These are phyloP conservation scores for Rhazya stricta DNA, from an alignment of 257 asterid species.

Conservation along the genomic window DNA sequence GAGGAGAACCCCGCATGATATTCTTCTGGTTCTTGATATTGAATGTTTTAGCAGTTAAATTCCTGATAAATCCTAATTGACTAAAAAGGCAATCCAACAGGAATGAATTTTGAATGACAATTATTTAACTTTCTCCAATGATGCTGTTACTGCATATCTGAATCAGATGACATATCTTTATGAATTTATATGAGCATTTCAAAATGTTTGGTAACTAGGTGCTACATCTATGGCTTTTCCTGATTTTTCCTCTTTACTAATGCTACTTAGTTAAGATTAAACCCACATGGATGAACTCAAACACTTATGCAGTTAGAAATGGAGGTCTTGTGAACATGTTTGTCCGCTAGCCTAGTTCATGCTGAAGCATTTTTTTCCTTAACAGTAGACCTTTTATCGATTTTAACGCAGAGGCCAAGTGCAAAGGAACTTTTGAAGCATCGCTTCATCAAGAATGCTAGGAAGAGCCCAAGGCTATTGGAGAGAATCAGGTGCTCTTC, in stretches of 20 bases:
- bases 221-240: conserved; percentile 5
- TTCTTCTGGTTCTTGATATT: background rate
- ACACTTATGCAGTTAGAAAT: background rate
- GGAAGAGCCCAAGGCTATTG: conserved; percentile 88
- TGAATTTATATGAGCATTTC: background rate
- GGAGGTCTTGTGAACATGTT: background rate
- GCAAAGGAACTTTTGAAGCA: conserved; percentile 95
- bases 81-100: background rate
- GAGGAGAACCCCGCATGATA: background rate
- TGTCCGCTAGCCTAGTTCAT: background rate
- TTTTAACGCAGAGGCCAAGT: conserved; percentile 67
- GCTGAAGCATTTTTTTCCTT: conserved; percentile 3
- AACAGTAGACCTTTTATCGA: conserved; percentile 9
- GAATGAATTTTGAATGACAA: background rate
- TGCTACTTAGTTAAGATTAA: background rate
- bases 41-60: background rate
- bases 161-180: background rate
- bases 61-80: background rate
- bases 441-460: conserved; percentile 81
- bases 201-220: conserved; percentile 1
- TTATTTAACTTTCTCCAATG: background rate
- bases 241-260: background rate
- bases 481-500: conserved; percentile 82
- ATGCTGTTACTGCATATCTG: background rate
- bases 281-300: background rate